Base-by-base conservation (phyloP, 768 basidiomycete species). In the Russula compacta region DNA sequence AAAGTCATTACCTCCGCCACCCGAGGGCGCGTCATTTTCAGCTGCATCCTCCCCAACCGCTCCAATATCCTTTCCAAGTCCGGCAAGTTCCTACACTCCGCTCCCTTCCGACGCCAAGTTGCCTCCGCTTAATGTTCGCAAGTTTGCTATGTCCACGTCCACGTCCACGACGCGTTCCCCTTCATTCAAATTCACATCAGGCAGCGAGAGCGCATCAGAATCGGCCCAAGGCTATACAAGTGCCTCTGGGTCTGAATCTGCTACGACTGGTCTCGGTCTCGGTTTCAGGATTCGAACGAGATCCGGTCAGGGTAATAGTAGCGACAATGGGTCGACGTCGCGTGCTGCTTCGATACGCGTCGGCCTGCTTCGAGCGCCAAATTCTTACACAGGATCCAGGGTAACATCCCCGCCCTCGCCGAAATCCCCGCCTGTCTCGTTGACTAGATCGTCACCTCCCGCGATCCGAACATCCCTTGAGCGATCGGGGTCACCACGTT, bases 181-280 rank as follows among this genome's bases (percentile, higher is more conserved):
- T 36, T 58, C 61, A 17, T 56, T 53, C 21, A 53, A 24, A 29
- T 43, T 63, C 7, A 54, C 61, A 36, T 58, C 57, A 9, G 61
- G 61, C n/a, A 63, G 61, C 17, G 61, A 63, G 21, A 63, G 61
- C 40, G 61, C 61, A 17, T 58, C 61, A 53, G 61, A 63, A 24
- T 63, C 61, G 6, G 61, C 57, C 2, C 47, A 48, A 1, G 61
- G 61, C 3, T 63, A 63, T 24, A 63, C 61, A 12, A 63, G 61
- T 35, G 61, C 61, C 3, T 58, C 56, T 19, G 61, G 61, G 38
- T 63, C 61, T 6, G 61, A 63, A 33, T 63, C 61, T 11, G 53
- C 59, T 49, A 52, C 61, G 35, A 57, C 61, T 24, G 57, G 61
- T 49, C 61, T 63, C 24, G 61, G 61, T 36, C 61, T 63, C 15